Percentiles rank a stretch among this genome's conserved stretches.
These are phyloP conservation scores for Amyloporia xantha DNA, from an alignment of 768 basidiomycete species.

Conservation along the genomic window DNA sequence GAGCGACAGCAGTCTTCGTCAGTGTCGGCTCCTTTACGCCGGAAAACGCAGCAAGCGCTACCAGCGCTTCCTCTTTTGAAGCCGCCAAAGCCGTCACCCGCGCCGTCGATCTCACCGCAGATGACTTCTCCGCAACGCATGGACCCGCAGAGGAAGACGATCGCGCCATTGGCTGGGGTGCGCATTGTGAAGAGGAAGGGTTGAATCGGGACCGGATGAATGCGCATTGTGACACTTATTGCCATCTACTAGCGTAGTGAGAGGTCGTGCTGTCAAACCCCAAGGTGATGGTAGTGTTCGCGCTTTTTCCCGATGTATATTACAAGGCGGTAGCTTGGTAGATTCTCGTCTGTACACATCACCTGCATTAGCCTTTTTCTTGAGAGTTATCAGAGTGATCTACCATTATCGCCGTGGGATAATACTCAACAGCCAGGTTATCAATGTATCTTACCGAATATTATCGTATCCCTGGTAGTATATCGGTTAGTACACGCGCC, in stretches of 20 bases:
- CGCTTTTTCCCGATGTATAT: no score
- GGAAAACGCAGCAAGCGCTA: background rate
- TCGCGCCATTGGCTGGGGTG: constrained; percentile 7
- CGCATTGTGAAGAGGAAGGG: constrained; percentile 12
- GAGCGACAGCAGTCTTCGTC: background rate
- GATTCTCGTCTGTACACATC: no score
- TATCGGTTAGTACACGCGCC: constrained; percentile 15
- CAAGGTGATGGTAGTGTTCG: no score
- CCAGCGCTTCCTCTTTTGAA: constrained; percentile 11
- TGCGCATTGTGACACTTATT: background rate
- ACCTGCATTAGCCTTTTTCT: no score
- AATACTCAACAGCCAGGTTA: no score
- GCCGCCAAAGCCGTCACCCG: background rate
- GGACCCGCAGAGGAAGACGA: constrained; percentile 3
- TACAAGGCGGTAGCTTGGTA: no score
- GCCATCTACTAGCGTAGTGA: background rate
- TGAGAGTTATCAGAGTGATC: no score
- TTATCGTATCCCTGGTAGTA: constrained; percentile 5
- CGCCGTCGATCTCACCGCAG: background rate
- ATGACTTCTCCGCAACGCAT: background rate
- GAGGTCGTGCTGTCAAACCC: no score
- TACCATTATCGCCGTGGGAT: no score
- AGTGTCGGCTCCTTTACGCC: background rate
- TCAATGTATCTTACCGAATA: no score
- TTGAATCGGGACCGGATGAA: background rate